Base-by-base conservation (phyloP, 176 grass and related monocot genomes). In the Oryza meridionalis region DNA sequence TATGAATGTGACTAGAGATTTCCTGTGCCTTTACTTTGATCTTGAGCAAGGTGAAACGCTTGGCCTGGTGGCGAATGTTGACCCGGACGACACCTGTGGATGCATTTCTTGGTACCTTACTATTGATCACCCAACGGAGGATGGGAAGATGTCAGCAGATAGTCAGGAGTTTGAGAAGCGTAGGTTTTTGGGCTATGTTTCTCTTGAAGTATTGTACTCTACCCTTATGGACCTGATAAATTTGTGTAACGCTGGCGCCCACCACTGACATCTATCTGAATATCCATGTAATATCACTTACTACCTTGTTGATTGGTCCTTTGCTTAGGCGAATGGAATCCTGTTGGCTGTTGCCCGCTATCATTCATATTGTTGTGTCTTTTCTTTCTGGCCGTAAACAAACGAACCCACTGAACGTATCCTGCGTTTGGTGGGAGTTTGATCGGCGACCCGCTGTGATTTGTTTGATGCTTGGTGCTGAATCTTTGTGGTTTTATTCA, bases 91-190 rank as follows among this genome's bases (percentile, higher is more conserved):
- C 19, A 4, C 49, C 0, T 74, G 85, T 0, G 90, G 91, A 4
- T 95, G 93, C 77, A 93, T 98, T 78, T 94, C 85, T 0, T 98
- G 96, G 96, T 89, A 85, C 69, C 84, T 95, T 14, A 84, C 77
- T 0, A 67, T 98, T 81, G 80, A 90, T 81, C 85, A 83, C 35
- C 80, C 71, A 7, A 67, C 24, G 16, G 96, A 89, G 76, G 93
- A 88, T 11, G 83, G 71, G 13, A 92, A 88, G 44, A 81, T 85
- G 65, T 82, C 87, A n/a, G 38, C 84, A 1, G 88, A 81, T 15
- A 68, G 81, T 69, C 64, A 62, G 0, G 92, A 95, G 67, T 27
- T 72, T 1, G 87, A 90, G 53, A 94, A 90, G 81, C 75, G 82
- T 19, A 90, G 84, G 51, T 91, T 88, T 88, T 76, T 97, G 32